phyloP scores from a whole-genome alignment of 768 basidiomycete genomes.

The Suillus discolor region DNA sequence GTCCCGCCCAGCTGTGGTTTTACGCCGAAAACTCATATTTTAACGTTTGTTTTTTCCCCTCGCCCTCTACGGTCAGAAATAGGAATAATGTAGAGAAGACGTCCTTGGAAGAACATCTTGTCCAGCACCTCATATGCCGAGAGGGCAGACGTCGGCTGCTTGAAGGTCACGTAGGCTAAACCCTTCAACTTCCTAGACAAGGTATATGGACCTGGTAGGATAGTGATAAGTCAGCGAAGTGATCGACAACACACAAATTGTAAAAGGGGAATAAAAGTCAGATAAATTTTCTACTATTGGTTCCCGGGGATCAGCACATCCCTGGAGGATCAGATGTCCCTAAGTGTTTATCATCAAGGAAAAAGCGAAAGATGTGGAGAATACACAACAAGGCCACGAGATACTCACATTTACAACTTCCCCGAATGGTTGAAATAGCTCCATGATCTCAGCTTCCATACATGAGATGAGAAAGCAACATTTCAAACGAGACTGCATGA shows the following conservation, averaged over 20 bases:
- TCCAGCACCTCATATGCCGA: slow-evolving; percentile 80
- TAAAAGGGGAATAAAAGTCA: slow-evolving; percentile 24
- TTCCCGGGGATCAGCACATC: slow-evolving; percentile 48
- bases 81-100: slow-evolving; percentile 86
- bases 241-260: neutral
- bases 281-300: slow-evolving; percentile 56
- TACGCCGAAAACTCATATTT: slow-evolving; percentile 66
- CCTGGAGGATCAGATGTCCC: slow-evolving; percentile 50
- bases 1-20: slow-evolving; percentile 68
- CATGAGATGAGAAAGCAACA: slow-evolving; percentile 80
- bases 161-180: slow-evolving; percentile 61
- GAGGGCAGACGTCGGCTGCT: slow-evolving; percentile 49
- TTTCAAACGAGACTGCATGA: slow-evolving; percentile 84
- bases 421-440: slow-evolving; percentile 70
- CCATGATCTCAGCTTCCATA: slow-evolving; percentile 68
- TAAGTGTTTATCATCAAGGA: slow-evolving; percentile 44
- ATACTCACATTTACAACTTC: slow-evolving; percentile 71
- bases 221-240: neutral
- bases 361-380: slow-evolving; percentile 6
- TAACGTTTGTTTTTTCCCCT: slow-evolving; percentile 50
- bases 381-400: neutral
- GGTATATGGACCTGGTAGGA: slow-evolving; percentile 53
- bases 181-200: slow-evolving; percentile 55
- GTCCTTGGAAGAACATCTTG: slow-evolving; percentile 85
- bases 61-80: slow-evolving; percentile 61